phyloP scores from a whole-genome alignment of 129 eudicot genomes.

The Centrapalus pauciflorus region DNA sequence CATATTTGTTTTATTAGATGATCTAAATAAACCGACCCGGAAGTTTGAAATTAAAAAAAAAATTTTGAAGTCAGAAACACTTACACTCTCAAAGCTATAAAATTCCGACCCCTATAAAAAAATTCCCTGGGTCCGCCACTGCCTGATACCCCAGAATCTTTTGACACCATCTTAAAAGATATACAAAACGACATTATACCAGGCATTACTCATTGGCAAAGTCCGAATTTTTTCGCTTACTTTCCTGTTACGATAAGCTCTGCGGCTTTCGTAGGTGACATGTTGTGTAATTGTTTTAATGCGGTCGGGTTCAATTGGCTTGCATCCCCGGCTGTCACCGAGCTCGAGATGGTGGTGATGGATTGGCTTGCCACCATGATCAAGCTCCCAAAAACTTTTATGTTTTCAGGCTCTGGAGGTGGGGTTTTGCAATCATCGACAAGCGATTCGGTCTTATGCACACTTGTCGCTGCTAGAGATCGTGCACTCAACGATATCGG shows the following conservation, averaged over 20 bases:
- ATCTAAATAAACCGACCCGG: no score
- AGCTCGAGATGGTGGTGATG: conserved; percentile 8
- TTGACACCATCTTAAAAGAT: conserved; percentile 15
- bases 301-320: conserved; percentile 15
- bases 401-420: neutral
- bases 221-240: conserved; percentile 23
- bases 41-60: no score
- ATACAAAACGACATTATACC: conserved; percentile 7
- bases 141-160: conserved; percentile 21
- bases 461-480: conserved; percentile 8
- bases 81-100: no score
- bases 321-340: conserved; percentile 22
- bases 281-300: conserved; percentile 3
- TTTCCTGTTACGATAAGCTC: neutral
- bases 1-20: no score
- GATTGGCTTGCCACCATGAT: conserved; percentile 11
- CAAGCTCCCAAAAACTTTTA: neutral
- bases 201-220: conserved; percentile 30
- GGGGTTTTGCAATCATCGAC: conserved; percentile 1
- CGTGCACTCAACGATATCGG: neutral
- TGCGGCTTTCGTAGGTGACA: conserved; percentile 20
- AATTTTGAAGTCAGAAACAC: no score
- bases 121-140: no score
- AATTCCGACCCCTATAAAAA: no score
- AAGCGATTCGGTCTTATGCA: conserved; percentile 1